Evolutionary conservation across 306 rosid genomes (phyloP).

Genomic region (Quercus berberidifolia): DNA sequence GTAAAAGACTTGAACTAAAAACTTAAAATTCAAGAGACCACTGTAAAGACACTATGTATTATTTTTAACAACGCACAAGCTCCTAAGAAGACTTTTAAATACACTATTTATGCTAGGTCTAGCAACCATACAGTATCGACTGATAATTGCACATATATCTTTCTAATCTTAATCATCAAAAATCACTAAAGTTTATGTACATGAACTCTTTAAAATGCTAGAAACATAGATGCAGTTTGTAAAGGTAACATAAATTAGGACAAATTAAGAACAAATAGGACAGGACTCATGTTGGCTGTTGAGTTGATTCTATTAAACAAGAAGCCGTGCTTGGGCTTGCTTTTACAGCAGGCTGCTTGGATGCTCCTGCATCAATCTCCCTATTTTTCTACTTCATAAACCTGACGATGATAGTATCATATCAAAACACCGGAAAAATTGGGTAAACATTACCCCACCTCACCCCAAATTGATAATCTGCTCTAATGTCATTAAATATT

Average conservation of each 20-base stretch:
- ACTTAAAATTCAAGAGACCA: background rate
- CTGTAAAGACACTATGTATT: background rate
- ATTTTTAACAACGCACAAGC: background rate
- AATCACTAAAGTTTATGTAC: background rate
- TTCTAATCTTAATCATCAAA: background rate
- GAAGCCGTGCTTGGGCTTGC: background rate
- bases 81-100: background rate
- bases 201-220: background rate
- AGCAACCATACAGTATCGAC: background rate
- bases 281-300: background rate
- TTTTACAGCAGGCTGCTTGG: background rate
- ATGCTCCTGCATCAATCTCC: background rate
- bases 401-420: background rate
- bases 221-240: background rate
- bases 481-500: background rate
- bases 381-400: background rate
- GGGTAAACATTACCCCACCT: background rate
- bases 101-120: background rate
- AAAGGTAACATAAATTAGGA: background rate
- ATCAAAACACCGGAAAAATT: background rate
- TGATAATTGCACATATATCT: background rate
- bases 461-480: background rate
- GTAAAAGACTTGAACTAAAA: background rate
- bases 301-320: background rate
- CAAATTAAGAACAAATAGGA: background rate